Base-by-base conservation (phyloP, 768 basidiomycete genomes). In the Pulveroboletus ravenelii region DNA sequence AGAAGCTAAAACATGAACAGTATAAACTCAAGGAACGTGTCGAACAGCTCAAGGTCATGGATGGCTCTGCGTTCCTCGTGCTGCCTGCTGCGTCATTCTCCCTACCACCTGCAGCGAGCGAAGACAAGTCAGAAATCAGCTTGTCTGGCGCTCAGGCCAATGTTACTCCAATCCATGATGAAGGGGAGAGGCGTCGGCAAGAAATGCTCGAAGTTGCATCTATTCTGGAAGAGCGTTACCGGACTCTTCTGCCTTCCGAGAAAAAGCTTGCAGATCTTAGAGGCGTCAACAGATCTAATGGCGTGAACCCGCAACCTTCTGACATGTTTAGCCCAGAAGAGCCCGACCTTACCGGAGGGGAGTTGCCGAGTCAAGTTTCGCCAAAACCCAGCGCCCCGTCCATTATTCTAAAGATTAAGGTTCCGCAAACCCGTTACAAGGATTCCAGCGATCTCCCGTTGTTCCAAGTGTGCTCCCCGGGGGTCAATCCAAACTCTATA, bases 21-120 rank as follows among this genome's bases (percentile, higher is more conserved):
- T 92, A 93, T 72, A 91, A 92, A 64, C 81, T 95, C 61, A 87
- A 87, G 66, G 86, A 92, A 62, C 82, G 92, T 32, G 87, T 93
- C 53, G 90, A 93, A 45, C 87, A 93, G 61, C 75, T 93, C 49
- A 78, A 76, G 48, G 75, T 73, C 25, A 86, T 93, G 82, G 87
- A 90, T 52, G 68, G 77, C 42, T 68, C 78, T 47, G 82, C 85
- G 3, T 91, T 90, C 66, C 77, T 89, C 29, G 62, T 73, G 25
- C 70, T 87, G 40, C 78, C 84, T 36, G 77, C 81, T 6, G 69
- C 78, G 15, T 74, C 74, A 32, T 88, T 88, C 63, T 72, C 80
- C n/a, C 48, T 47, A 36, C 69, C 62, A 3, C 40, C 62, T 35
- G 61, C n/a, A 42, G 55, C 41, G 31, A 54, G 59, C 39, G 62